Evolutionary conservation across 257 asterid genomes (phyloP).

Genomic region (Handroanthus guayacan): DNA sequence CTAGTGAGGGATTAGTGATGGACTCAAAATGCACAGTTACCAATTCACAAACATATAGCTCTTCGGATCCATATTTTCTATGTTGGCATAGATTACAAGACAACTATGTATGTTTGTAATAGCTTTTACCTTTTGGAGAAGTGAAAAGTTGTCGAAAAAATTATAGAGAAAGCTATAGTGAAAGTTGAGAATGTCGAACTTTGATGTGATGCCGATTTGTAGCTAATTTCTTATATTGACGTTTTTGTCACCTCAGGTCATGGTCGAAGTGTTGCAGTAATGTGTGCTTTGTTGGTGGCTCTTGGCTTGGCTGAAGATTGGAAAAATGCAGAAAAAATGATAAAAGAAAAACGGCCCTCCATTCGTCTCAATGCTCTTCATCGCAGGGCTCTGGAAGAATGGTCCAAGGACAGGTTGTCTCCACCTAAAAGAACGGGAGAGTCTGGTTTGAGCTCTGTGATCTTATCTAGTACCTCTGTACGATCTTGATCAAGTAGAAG

Average conservation of each 20-base stretch:
- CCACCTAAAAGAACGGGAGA: constrained; percentile 46
- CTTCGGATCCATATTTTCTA: too few species aligned
- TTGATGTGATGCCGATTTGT: neutral
- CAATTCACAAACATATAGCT: too few species aligned
- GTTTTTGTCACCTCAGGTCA: constrained; percentile 57
- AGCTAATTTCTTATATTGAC: neutral
- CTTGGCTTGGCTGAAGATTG: constrained; percentile 94
- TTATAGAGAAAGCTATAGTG: too few species aligned
- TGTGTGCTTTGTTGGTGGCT: constrained; percentile 90
- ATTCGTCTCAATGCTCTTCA: constrained; percentile 82
- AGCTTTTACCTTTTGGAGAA: too few species aligned
- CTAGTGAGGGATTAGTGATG: too few species aligned
- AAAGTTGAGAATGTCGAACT: too few species aligned
- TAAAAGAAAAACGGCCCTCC: constrained; percentile 70
- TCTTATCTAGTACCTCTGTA: constrained; percentile 29
- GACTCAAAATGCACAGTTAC: too few species aligned
- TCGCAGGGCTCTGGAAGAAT: constrained; percentile 82
- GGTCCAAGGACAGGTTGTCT: constrained; percentile 80
- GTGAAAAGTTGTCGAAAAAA: too few species aligned
- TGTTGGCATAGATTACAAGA: too few species aligned
- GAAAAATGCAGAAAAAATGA: constrained; percentile 84
- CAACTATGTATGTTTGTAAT: too few species aligned
- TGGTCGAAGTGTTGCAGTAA: constrained; percentile 95
- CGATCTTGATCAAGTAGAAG: neutral
- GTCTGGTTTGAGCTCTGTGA: constrained; percentile 36